Conservation (phyloP, 2,329 filamentous ascomycete species). For the Sporothrix luriei region DNA sequence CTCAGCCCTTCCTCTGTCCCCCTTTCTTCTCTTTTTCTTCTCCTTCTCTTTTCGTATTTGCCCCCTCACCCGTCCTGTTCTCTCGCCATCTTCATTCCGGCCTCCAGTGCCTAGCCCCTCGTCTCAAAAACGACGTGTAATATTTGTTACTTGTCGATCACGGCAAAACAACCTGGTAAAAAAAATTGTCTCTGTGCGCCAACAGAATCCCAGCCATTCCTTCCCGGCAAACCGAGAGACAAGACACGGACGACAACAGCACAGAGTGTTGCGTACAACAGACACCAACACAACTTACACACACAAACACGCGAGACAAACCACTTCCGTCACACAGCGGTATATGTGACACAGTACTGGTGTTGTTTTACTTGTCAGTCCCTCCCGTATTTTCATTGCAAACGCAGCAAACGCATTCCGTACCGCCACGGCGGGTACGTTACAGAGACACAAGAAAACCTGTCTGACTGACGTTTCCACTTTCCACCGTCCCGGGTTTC, state of each 20-base stretch:
- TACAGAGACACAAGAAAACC: background rate
- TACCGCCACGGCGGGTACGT: conserved; percentile 2
- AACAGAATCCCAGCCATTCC: conserved; percentile 5
- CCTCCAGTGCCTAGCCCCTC: too few relatives aligned
- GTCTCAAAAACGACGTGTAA: conserved; percentile 16
- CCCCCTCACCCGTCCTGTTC: background rate
- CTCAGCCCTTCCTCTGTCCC: conserved; percentile 1
- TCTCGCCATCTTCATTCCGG: background rate
- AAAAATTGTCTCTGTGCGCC: background rate
- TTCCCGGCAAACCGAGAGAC: conserved; percentile 21
- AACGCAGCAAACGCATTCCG: background rate
- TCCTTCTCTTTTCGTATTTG: background rate
- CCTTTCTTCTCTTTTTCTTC: background rate
- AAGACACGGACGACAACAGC: background rate
- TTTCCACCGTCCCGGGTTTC: background rate
- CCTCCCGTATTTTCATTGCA: background rate
- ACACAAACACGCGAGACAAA: background rate
- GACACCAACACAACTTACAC: background rate
- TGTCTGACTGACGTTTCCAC: background rate
- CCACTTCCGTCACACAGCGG: conserved; percentile 2
- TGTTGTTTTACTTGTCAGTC: background rate
- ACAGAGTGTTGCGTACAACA: background rate
- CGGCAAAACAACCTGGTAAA: background rate
- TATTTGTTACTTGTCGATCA: background rate
- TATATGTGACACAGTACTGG: background rate